Conservation (phyloP, 306 rosid genomes). For the Abrus precatorius region DNA sequence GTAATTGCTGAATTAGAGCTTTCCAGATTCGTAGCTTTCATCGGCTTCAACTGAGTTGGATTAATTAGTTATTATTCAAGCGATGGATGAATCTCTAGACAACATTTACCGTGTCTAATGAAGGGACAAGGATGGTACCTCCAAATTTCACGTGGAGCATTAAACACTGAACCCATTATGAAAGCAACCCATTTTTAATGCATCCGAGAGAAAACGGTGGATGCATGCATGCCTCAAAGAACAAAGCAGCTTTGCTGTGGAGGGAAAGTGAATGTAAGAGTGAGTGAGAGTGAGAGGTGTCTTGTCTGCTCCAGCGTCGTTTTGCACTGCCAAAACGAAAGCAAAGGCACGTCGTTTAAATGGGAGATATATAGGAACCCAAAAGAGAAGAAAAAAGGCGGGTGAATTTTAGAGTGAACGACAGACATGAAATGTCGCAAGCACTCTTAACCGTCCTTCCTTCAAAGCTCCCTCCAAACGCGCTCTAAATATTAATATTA, state of each 20-base stretch:
- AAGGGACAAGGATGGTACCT: neutral
- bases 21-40: too few relatives aligned
- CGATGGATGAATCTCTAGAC: neutral
- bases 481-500: slow-evolving; percentile 41
- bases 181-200: slow-evolving; percentile 4
- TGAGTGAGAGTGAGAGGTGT: slow-evolving; percentile 5
- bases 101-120: neutral
- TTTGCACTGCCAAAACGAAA: neutral
- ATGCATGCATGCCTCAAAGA: neutral
- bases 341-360: slow-evolving; percentile 4
- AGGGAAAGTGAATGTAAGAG: neutral
- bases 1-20: too few relatives aligned
- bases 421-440: slow-evolving; percentile 30
- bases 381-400: neutral
- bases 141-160: neutral
- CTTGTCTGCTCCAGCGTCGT: slow-evolving; percentile 5
- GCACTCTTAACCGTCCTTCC: slow-evolving; percentile 14
- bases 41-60: too few relatives aligned
- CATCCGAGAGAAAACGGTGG: neutral
- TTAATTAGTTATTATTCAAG: too few relatives aligned
- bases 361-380: too few relatives aligned
- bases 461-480: slow-evolving; percentile 25
- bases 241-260: neutral
- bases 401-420: slow-evolving; percentile 12
- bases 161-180: neutral